These are phyloP conservation scores for Mycena vitilis DNA, from an alignment of 768 basidiomycete genomes.

Conservation along the genomic window DNA sequence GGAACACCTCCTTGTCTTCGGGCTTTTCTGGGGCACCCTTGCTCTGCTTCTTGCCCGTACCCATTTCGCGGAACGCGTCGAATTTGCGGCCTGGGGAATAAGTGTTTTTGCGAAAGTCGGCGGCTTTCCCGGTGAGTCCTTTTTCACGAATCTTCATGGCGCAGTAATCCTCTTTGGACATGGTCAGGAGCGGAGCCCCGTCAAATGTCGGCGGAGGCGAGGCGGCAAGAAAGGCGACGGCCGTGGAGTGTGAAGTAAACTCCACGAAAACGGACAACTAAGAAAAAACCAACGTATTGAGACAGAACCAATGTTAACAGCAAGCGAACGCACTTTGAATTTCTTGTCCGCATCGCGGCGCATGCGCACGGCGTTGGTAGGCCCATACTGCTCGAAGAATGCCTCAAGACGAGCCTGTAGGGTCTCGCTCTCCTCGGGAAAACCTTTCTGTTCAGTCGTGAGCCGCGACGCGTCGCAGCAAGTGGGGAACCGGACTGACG, in stretches of 20 bases:
- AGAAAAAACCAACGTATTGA: not conserved
- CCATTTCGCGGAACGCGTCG: constrained; percentile 84
- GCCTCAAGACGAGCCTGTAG: constrained; percentile 81
- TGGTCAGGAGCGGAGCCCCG: constrained; percentile 79
- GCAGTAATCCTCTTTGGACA: constrained; percentile 94
- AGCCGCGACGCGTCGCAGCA: constrained; percentile 1
- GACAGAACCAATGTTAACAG: not conserved
- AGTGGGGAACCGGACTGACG: constrained; percentile 59
- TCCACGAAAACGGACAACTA: constrained; percentile 87
- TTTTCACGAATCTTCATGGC: constrained; percentile 98
- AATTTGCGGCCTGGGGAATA: constrained; percentile 70
- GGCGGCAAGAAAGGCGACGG: constrained; percentile 80
- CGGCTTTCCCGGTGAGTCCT: constrained; percentile 81
- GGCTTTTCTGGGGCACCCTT: constrained; percentile 47
- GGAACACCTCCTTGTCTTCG: constrained; percentile 63
- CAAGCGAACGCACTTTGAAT: constrained; percentile 30
- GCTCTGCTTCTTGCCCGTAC: constrained; percentile 47
- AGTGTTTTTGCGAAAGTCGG: constrained; percentile 66
- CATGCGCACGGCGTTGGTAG: constrained; percentile 87
- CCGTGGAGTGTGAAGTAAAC: constrained; percentile 77
- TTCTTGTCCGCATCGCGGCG: constrained; percentile 65
- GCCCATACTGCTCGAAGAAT: constrained; percentile 84
- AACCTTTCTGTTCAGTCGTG: constrained; percentile 79
- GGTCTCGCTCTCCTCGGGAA: constrained; percentile 71
- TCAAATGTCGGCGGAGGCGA: constrained; percentile 88